phyloP scores from a whole-genome alignment of 805 yeast species.

The Teunomyces stri region DNA sequence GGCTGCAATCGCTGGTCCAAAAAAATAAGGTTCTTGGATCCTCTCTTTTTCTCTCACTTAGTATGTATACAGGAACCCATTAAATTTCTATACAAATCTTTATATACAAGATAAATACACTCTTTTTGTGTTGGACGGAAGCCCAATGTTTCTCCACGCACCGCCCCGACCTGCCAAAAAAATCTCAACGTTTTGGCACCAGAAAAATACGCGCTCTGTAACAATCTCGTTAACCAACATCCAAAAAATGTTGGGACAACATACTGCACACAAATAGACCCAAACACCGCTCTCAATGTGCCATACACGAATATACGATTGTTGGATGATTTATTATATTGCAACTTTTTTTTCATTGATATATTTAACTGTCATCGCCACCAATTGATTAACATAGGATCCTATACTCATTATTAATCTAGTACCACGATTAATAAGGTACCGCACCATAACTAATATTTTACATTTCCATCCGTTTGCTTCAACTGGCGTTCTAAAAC shows the following conservation, averaged over 20 bases:
- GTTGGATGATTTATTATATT: slow-evolving; percentile 4
- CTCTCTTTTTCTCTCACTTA: neutral
- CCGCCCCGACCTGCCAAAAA: neutral
- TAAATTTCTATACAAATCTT: neutral
- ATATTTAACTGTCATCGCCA: slow-evolving; percentile 2
- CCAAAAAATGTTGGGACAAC: slow-evolving; percentile 1
- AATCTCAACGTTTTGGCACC: neutral
- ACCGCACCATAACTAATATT: neutral
- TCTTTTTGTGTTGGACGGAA: neutral
- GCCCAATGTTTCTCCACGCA: neutral
- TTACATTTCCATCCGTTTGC: neutral
- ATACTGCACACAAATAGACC: slow-evolving; percentile 1
- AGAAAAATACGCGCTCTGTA: neutral
- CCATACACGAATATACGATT: neutral
- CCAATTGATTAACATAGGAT: slow-evolving; percentile 2
- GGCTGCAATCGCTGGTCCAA: neutral
- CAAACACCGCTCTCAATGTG: slow-evolving; percentile 1
- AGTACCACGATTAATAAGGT: slow-evolving; percentile 4
- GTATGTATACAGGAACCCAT: neutral
- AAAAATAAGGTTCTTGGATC: neutral
- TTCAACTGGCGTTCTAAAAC: neutral
- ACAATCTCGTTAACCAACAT: neutral
- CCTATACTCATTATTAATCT: slow-evolving; percentile 2
- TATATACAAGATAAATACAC: neutral
- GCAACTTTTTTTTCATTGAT: slow-evolving; percentile 1